These are phyloP conservation scores for Cordyceps cateniannulata DNA, from an alignment of 2,329 filamentous ascomycete genomes.

Conservation along the genomic window DNA sequence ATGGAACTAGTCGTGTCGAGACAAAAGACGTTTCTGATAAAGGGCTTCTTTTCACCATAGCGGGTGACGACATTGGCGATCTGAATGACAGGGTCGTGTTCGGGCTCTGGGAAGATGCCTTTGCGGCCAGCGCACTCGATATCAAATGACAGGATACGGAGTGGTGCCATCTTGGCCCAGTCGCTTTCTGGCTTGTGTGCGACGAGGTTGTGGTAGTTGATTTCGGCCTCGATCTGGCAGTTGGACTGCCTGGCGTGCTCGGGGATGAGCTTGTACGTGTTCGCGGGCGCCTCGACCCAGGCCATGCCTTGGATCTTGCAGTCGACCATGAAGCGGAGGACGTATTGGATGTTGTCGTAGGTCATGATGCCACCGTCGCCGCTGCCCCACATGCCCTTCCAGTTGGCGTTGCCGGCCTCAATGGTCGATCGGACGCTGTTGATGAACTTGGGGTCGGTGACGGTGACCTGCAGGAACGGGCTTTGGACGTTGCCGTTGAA, in stretches of 20 bases:
- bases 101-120: slow-evolving; percentile 91
- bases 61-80: slow-evolving; percentile 94
- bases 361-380: slow-evolving; percentile 69
- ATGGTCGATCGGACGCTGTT: slow-evolving; percentile 68
- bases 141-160: slow-evolving; percentile 92
- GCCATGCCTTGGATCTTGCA: slow-evolving; percentile 93
- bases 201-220: slow-evolving; percentile 76
- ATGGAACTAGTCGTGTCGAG: slow-evolving; percentile 88
- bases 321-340: slow-evolving; percentile 96
- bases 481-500: slow-evolving; percentile 91
- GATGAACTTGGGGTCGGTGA: slow-evolving; percentile 83
- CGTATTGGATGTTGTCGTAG: slow-evolving; percentile 93
- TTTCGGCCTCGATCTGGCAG: slow-evolving; percentile 89
- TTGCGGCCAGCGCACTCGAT: slow-evolving; percentile 98
- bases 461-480: slow-evolving; percentile 88
- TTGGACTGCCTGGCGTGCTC: slow-evolving; percentile 70
- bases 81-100: slow-evolving; percentile 90
- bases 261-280: slow-evolving; percentile 65
- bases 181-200: slow-evolving; percentile 85
- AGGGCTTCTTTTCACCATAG: slow-evolving; percentile 93
- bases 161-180: slow-evolving; percentile 95
- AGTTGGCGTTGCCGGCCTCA: slow-evolving; percentile 73
- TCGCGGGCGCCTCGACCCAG: slow-evolving; percentile 81
- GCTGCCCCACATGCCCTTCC: slow-evolving; percentile 81
- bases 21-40: slow-evolving; percentile 94